These are phyloP conservation scores for Polytrichum formosum DNA, from an alignment of 225 moss, liverwort and hornwort genomes.

Conservation along the genomic window DNA sequence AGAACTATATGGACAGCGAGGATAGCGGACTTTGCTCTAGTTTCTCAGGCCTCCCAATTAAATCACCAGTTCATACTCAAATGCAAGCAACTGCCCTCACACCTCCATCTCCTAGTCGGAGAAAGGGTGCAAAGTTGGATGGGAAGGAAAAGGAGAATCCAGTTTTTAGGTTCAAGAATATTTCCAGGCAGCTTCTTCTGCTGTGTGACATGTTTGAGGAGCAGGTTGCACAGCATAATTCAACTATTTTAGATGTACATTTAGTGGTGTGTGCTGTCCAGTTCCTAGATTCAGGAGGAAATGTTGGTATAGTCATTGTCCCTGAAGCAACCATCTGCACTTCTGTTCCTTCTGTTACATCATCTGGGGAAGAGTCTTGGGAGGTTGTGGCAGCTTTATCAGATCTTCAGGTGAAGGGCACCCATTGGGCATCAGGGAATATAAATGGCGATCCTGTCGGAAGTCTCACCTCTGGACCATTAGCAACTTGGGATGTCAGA, in stretches of 20 bases:
- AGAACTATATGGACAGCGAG: constrained; percentile 19
- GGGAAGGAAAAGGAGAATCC: constrained; percentile 13
- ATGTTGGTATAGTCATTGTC: constrained; percentile 41
- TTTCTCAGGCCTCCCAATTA: constrained; percentile 46
- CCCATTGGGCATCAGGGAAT: constrained; percentile 83
- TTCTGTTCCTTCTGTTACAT: constrained; percentile 30
- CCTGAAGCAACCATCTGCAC: constrained; percentile 49
- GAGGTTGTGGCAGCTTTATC: constrained; percentile 65
- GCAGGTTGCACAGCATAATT: constrained; percentile 45
- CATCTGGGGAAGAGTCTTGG: constrained; percentile 33
- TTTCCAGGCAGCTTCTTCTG: constrained; percentile 43
- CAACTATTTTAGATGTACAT: constrained; percentile 45
- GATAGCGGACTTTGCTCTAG: constrained; percentile 33
- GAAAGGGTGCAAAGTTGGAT: constrained; percentile 18
- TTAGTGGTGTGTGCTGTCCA: constrained; percentile 48
- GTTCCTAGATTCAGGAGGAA: constrained; percentile 51
- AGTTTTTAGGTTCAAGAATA: constrained; percentile 30
- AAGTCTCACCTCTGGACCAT: constrained; percentile 55
- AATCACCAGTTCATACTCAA: constrained; percentile 26
- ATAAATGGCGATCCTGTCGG: constrained; percentile 54
- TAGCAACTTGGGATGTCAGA: constrained; percentile 55
- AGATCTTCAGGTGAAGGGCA: constrained; percentile 75
- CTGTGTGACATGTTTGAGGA: constrained; percentile 37
- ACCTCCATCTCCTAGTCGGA: constrained; percentile 13
- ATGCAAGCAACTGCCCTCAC: constrained; percentile 28